Evolutionary conservation across 352 stramenopile species (phyloP), one percentile per base, ranked within the genome.

Genomic region (Phytophthora sojae): DNA sequence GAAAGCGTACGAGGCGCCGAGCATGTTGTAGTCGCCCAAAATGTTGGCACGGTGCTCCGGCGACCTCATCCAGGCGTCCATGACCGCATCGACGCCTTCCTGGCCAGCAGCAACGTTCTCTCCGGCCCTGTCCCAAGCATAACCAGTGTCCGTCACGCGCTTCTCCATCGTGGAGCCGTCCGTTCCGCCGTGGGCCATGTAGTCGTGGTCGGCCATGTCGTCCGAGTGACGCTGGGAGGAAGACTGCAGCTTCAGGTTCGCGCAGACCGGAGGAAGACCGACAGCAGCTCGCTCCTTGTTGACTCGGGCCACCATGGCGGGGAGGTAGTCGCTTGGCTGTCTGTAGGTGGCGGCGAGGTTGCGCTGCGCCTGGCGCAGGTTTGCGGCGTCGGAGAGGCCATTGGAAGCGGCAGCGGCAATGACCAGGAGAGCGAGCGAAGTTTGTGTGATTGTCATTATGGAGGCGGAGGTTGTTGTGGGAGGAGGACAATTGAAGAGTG

Each of bases 141-240:
- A 90, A 0, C 76, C 71, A 14, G 79, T 14, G 6, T 70, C 63
- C 23, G 68, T 82, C 23, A 90, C 80, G 14, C 82, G 77, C 35
- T 63, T 15, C 3, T 29, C 50, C 67, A 82, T 79, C 1, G 71
- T 83, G 25, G 76, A 84, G 0, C 79, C 81, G 23, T 75, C 69
- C 8, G 74, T 68, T 39, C 79, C 81, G 0, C 64, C 76, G 72
- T 86, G 81, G 23, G 58, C 72, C 75, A 87, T 85, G 26, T 75
- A 86, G 65, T 85, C 74, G 54, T 83, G 70, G 11, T 51, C 57
- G 2, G 79, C 79, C 69, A 80, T 77, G 50, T 89, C 81, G 17
- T 80, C 54, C 4, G 63, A 79, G 32, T 69, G 70, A 17, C 32
- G 21, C 45, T 75, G 60, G 2, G 71, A 67, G 2, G 75, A 67